Evolutionary conservation across 2,329 filamentous ascomycete species (phyloP), one percentile per base, ranked within the genome.

Genomic region (Clathrospora elynae): DNA sequence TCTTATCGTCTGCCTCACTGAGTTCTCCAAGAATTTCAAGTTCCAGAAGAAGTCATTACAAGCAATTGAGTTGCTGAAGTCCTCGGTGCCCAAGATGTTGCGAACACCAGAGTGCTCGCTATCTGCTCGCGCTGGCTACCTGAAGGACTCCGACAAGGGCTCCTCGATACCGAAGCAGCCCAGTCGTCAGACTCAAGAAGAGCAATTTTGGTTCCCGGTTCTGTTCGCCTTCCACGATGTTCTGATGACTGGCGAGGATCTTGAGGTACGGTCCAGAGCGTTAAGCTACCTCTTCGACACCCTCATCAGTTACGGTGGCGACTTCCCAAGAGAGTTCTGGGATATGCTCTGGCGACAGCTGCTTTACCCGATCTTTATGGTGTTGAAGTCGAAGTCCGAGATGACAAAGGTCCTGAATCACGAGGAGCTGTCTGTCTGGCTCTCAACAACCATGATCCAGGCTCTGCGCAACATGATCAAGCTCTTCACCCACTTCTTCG

Each of bases 381-480:
- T 99, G 2, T 74, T 99, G 29, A 90, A 95, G 56, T 96, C 93
- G 12, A 90, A 93, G 53, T 95, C 92, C 0, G 93, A 99, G 68
- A 95, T 97, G 87, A 86, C 86, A 17, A 96, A 96, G 64, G 91
- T 92, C 10, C 81, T 92, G 23, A 97, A 92, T 62, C 91, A 96
- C 61, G 95, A 99, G 71, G 93, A 99, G 66, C 79, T 97, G 13
- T 97, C 93, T 0, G 93, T 99, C 2, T 99, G 93, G 93, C 79
- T 99, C 16, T 97, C 93, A 1, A 99, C 93, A 0, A 99, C 93
- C 6, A 96, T 99, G 89, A 99, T 99, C 26, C 93, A 99, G 70
- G 93, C 93, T 2, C 76, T 99, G 41, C 86, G 93, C 46, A 96
- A 97, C 72, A 96, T 99, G 88, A 97, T 99, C 60, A 92, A 90